These are phyloP conservation scores for Endoconidiophora polonica DNA, from an alignment of 2,329 filamentous ascomycete genomes.

Conservation along the genomic window DNA sequence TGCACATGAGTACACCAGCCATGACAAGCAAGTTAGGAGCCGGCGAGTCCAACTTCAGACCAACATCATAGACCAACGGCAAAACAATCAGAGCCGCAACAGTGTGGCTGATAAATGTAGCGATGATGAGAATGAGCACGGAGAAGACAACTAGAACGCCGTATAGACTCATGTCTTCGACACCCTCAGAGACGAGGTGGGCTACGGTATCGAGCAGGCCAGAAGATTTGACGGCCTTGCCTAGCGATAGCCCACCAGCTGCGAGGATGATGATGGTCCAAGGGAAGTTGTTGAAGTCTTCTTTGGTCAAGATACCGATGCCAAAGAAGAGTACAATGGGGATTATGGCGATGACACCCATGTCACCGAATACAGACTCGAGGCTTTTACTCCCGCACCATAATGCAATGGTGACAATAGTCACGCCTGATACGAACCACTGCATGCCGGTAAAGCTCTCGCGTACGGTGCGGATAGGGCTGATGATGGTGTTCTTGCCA, in stretches of 20 bases:
- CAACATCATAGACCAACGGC: constrained; percentile 76
- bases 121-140: constrained; percentile 70
- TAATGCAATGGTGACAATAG: constrained; percentile 65
- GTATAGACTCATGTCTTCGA: constrained; percentile 70
- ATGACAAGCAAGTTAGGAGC: constrained; percentile 93
- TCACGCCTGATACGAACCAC: constrained; percentile 80
- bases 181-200: constrained; percentile 51
- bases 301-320: constrained; percentile 87
- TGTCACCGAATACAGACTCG: constrained; percentile 79
- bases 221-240: constrained; percentile 86
- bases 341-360: constrained; percentile 95
- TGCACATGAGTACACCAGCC: constrained; percentile 90
- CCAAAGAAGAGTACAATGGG: constrained; percentile 94
- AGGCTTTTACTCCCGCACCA: constrained; percentile 91
- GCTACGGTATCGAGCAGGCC: constrained; percentile 84
- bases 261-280: constrained; percentile 99
- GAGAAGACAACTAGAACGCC: constrained; percentile 75
- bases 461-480: constrained; percentile 77
- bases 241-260: constrained; percentile 78
- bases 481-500: constrained; percentile 69
- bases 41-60: constrained; percentile 67
- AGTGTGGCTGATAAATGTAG: constrained; percentile 95
- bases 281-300: constrained; percentile 99
- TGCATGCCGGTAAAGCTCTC: constrained; percentile 79
- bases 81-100: constrained; percentile 91